phyloP scores from a whole-genome alignment of 176 grass and related monocot species.

The Themeda triandra region DNA sequence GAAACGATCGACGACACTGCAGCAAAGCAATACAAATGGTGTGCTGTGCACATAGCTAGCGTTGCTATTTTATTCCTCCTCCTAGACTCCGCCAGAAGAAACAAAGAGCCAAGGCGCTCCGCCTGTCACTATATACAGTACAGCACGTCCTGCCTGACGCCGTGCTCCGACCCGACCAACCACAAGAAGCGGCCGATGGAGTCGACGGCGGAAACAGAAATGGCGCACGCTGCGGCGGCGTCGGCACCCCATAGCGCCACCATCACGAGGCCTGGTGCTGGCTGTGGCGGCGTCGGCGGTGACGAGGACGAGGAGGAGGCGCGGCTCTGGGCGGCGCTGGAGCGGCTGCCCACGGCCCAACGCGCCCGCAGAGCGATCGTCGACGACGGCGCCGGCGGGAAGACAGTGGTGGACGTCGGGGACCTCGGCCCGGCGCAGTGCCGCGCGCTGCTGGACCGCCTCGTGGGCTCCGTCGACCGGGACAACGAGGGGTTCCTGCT shows the following conservation, averaged over 20 bases:
- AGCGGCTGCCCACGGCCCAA: constrained; percentile 46
- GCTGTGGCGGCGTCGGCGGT: neutral
- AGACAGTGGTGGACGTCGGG: constrained; percentile 34
- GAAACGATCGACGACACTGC: too few species aligned
- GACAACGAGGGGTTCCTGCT: constrained; percentile 61
- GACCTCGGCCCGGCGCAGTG: constrained; percentile 26
- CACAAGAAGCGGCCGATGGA: neutral
- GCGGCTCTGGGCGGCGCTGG: constrained; percentile 48
- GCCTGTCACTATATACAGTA: neutral
- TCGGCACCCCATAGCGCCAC: neutral
- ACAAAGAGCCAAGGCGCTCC: neutral
- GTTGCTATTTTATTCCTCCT: neutral
- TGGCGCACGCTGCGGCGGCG: neutral
- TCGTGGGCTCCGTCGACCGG: constrained; percentile 34
- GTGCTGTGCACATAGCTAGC: neutral
- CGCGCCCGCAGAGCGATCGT: constrained; percentile 40
- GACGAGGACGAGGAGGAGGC: constrained; percentile 49
- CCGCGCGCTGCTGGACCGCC: constrained; percentile 41
- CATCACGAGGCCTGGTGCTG: neutral
- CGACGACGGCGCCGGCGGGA: neutral
- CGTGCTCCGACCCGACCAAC: neutral
- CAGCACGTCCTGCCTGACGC: neutral
- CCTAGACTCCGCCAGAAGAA: neutral
- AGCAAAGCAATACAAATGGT: neutral
- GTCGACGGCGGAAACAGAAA: neutral